Conservation (phyloP, 2,329 filamentous ascomycete genomes). For the Zopfia rhizophila region DNA sequence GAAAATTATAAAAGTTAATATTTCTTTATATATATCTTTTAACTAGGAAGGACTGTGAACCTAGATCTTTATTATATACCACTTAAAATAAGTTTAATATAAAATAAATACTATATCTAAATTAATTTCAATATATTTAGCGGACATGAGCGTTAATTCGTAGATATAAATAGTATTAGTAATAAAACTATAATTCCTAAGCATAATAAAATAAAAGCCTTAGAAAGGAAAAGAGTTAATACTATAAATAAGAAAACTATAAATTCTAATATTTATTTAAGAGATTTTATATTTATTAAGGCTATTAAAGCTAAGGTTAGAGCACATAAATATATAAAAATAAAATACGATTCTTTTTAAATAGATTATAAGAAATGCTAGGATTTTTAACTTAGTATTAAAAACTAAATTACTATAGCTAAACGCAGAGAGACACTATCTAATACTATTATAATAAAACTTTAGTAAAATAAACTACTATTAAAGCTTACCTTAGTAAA, state of each 20-base stretch:
- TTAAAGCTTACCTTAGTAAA: constrained; percentile 10
- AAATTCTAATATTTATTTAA: constrained; percentile 3
- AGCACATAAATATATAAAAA: constrained; percentile 17
- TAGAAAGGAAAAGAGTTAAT: too few species aligned
- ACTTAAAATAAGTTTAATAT: too few species aligned
- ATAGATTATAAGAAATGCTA: constrained; percentile 16
- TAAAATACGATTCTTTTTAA: constrained; percentile 11
- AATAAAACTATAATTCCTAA: too few species aligned
- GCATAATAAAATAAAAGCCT: too few species aligned
- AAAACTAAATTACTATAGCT: constrained; percentile 16
- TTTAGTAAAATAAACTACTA: constrained; percentile 10
- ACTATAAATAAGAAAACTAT: constrained; percentile 10
- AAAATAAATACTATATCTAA: too few species aligned
- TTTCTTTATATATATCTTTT: too few species aligned
- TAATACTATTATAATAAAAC: constrained; percentile 15
- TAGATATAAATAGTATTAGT: too few species aligned
- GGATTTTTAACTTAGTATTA: constrained; percentile 14
- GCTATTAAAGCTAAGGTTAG: constrained; percentile 3
- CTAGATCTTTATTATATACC: too few species aligned
- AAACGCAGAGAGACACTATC: constrained; percentile 10
- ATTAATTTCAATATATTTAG: too few species aligned
- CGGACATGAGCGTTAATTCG: too few species aligned
- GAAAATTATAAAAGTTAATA: background rate
- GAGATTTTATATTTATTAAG: constrained; percentile 3
- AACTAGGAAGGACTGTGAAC: too few species aligned